Base-by-base conservation (phyloP, 1,139 yeast species). In the Blastobotrys buckinghamii region DNA sequence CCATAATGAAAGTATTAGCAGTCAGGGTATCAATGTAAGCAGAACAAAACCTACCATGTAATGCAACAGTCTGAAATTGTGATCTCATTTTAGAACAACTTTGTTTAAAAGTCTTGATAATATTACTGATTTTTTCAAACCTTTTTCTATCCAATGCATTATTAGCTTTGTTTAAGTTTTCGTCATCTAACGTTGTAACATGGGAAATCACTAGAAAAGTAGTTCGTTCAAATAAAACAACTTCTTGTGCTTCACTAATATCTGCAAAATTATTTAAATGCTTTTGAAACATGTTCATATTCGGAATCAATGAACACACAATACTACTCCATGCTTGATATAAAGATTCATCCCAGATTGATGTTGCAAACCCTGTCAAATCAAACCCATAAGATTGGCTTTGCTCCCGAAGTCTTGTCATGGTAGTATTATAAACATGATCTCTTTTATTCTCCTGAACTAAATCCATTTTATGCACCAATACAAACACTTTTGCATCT, bases 281-380 rank as follows among this genome's bases (percentile, higher is more conserved):
- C 53, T 79, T 78, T 65, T 90, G 92, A 63, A 89, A 86, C 16
- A 81, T 69, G 45, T 80, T 77, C 79, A 92, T 90, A 63, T 94
- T 92, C 9, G 98, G 97, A 52, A 92, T 90, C 57, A 92, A 74
- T 2, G 97, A 85, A 63, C 97, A 89, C 34, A 92, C 97, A 53
- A 92, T 92, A 49, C 84, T 86, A 3, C 96, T 86, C 99, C 99
- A 92, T 0, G 98, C 98, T 66, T 85, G 87, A 67, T 90, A 92
- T 54, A 92, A 74, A 61, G 95, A 82, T 66, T 92, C 98, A 67
- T 92, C 97, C 98, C 98, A 92, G 52, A 92, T 92, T 3, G 96
- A 86, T 0, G 98, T 92, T 6, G 97, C 92, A 63, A 89, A 90
- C 8, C 97, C 97, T n/a, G 79, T 78, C 40, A 89, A 72, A 50